Evolutionary conservation across 306 rosid genomes (phyloP), one percentile per base, ranked within the genome.

Genomic region (Castanea sativa): DNA sequence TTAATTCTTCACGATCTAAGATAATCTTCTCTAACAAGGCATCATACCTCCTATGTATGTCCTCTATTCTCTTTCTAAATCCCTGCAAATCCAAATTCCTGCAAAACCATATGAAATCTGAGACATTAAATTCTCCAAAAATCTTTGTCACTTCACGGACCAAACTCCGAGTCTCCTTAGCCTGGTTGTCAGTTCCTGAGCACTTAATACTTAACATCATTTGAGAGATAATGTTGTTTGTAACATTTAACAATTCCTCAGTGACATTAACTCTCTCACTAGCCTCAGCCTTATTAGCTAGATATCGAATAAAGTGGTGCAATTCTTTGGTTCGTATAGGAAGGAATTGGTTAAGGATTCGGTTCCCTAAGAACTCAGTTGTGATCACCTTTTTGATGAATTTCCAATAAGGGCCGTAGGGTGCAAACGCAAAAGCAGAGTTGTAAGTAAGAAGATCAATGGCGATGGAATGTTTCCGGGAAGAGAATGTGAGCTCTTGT

Each of bases 391-490:
- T 89, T 20, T 72, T 73, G 4, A 85, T 79, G 69, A 86, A 87
- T 72, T 83, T 86, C 87, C 86, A 85, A 41, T 85, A 85, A 4
- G 86, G 86, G 11, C 80, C 90, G 4, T 76, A 76, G 49, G 92
- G 89, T 15, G 80, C 82, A 76, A 86, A 86, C 27, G 89, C 85
- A 0, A 86, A 73, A 0, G 92, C 81, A 2, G 88, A 60, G 11
- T 83, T 55, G 71, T 90, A 83, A 7, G 87, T 79, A 2, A 90
- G 80, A 29, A 19, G 57, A 58, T 69, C 10, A 16, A 85, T 80
- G n/a, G 84, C 89, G 0, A 19, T 75, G 58, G 77, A 64, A 74
- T 49, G 73, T 6, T 18, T n/a, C 1, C 81, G 90, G 1, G 82
- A 83, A 9, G 77, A 63, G 64, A 79, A 86, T 1, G 72, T 4